Percentiles rank a stretch among this genome's conserved stretches.
phyloP scores from a whole-genome alignment of 768 basidiomycete genomes.

The Suillus brevipes region DNA sequence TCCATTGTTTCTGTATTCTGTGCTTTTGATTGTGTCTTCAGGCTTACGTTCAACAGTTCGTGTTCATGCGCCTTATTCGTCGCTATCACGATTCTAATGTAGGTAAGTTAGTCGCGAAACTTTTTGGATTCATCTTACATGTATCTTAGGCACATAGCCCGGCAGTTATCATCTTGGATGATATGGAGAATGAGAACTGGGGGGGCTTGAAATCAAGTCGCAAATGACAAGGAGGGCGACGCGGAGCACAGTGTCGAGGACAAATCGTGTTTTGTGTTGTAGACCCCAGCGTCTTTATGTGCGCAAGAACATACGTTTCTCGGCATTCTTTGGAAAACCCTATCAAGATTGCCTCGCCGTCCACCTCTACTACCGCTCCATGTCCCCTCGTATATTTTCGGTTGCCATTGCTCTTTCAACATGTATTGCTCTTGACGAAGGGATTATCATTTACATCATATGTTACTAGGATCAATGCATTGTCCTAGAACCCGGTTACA shows the following conservation, averaged over 20 bases:
- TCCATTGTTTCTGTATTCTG: background rate
- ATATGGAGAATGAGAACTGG: background rate
- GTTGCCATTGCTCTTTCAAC: background rate
- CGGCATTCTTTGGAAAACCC: background rate
- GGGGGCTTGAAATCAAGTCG: background rate
- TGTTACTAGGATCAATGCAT: too few species aligned
- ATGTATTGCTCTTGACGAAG: too few species aligned
- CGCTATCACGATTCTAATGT: background rate
- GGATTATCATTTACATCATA: too few species aligned
- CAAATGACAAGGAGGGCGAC: background rate
- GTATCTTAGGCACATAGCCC: background rate
- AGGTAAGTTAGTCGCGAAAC: background rate
- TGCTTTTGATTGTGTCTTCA: too few species aligned
- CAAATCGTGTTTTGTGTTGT: background rate
- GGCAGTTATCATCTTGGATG: background rate
- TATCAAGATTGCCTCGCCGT: background rate
- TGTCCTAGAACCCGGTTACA: too few species aligned
- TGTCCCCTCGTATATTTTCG: background rate
- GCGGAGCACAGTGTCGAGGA: background rate
- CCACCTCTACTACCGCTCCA: background rate
- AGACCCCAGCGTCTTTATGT: background rate
- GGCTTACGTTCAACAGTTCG: background rate
- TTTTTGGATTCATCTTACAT: background rate
- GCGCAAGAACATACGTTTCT: background rate
- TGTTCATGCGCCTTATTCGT: background rate